A percentile compares a stretch with the other conserved stretches of the same genome.
phyloP scores from a whole-genome alignment of 1,284 basidiomycete genomes.

The Cryptococcus sp. region DNA sequence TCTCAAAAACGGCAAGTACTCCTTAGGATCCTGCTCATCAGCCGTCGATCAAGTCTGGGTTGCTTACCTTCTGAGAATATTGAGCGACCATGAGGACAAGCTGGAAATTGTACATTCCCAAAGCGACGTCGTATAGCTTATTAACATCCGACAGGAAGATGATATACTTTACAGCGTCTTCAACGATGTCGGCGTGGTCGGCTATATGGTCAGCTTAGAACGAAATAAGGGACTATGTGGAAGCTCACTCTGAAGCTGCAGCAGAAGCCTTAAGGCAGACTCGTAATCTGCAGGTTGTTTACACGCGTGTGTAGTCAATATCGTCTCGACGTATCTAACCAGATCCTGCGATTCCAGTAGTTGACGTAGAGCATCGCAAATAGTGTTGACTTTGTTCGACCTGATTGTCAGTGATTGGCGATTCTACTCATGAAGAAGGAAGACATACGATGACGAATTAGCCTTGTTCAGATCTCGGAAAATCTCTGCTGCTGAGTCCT shows the following conservation, averaged over 20 bases:
- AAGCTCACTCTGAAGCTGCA: constrained; percentile 65
- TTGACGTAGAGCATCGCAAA: constrained; percentile 74
- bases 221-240: background rate
- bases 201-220: constrained; percentile 51
- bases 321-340: constrained; percentile 79
- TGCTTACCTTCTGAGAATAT: constrained; percentile 81
- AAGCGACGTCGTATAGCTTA: constrained; percentile 83
- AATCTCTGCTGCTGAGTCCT: constrained; percentile 44
- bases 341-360: constrained; percentile 70
- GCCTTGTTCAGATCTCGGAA: constrained; percentile 20
- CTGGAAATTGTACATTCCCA: constrained; percentile 98
- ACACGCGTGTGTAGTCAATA: constrained; percentile 88
- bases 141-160: constrained; percentile 97
- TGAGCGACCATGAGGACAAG: constrained; percentile 95
- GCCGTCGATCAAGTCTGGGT: background rate
- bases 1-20: constrained; percentile 94
- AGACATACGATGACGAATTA: constrained; percentile 1
- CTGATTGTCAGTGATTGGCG: background rate
- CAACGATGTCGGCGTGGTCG: constrained; percentile 68
- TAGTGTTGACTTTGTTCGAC: constrained; percentile 56
- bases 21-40: constrained; percentile 75
- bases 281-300: constrained; percentile 91
- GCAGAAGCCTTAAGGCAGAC: constrained; percentile 70
- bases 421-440: too few relatives aligned
- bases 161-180: constrained; percentile 96